A percentile compares a stretch with the other conserved stretches of the same genome.
These are phyloP conservation scores for Fraxinus pennsylvanica DNA, from an alignment of 257 asterid genomes.

Conservation along the genomic window DNA sequence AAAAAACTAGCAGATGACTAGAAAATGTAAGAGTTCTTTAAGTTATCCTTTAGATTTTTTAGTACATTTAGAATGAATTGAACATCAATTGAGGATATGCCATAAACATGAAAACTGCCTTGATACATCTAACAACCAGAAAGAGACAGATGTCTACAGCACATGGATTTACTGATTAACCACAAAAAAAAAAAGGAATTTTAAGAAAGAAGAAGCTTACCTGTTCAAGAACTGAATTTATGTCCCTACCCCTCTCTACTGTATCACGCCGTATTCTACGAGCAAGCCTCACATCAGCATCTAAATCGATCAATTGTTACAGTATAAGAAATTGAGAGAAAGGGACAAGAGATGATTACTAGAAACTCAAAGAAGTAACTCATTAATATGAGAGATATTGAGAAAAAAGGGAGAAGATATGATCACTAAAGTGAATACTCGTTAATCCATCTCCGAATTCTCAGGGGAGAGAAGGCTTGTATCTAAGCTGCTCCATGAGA, in stretches of 20 bases:
- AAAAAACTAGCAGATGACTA: neutral
- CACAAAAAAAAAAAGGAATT: neutral
- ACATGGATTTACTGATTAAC: neutral
- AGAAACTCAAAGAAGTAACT: neutral
- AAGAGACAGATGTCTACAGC: neutral
- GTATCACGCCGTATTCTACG: conserved; percentile 98
- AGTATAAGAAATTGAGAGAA: conserved; percentile 16
- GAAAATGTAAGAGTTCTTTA: neutral
- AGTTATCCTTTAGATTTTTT: neutral
- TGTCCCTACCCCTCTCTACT: conserved; percentile 94
- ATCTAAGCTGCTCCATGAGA: neutral
- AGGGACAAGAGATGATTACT: neutral
- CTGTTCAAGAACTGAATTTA: conserved; percentile 93
- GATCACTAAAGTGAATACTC: no score
- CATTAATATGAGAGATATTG: neutral
- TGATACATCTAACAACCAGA: neutral
- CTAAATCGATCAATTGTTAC: conserved; percentile 35
- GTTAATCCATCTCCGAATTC: neutral
- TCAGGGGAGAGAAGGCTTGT: neutral
- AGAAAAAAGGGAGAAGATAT: neutral
- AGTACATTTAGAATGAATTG: neutral
- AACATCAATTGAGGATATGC: neutral
- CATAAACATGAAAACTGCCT: conserved; percentile 2
- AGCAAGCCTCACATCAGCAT: conserved; percentile 99
- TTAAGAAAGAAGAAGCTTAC: conserved; percentile 45